Evolutionary conservation across 257 asterid genomes (phyloP).

Genomic region (Solanum ahanhuiri): DNA sequence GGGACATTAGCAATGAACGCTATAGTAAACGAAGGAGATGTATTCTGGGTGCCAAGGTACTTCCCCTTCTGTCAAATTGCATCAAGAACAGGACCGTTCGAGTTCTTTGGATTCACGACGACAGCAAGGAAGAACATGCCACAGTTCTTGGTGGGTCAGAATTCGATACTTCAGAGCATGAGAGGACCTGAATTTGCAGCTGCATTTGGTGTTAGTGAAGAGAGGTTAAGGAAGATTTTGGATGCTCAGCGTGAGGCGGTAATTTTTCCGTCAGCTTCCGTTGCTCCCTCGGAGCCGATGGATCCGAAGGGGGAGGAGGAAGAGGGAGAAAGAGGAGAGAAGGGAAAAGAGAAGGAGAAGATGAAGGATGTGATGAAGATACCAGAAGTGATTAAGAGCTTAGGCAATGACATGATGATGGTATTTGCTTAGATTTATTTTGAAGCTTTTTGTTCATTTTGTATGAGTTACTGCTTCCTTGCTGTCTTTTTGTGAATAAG

Average conservation of each 20-base stretch:
- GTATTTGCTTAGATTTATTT: conserved; percentile 13
- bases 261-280: conserved; percentile 41
- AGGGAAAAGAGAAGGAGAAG: neutral
- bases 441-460: neutral
- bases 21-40: conserved; percentile 56
- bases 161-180: conserved; percentile 43
- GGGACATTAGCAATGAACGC: conserved; percentile 86
- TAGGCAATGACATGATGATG: conserved; percentile 28
- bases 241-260: conserved; percentile 43
- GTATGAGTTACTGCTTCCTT: neutral
- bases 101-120: conserved; percentile 85
- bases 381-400: conserved; percentile 17
- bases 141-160: conserved; percentile 62
- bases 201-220: conserved; percentile 51
- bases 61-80: conserved; percentile 92
- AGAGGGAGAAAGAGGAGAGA: neutral
- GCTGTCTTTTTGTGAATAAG: neutral
- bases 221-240: conserved; percentile 25
- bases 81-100: conserved; percentile 58
- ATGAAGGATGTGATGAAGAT: neutral
- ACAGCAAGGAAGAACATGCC: conserved; percentile 61
- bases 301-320: neutral
- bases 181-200: conserved; percentile 64
- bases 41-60: conserved; percentile 69
- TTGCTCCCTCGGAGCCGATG: conserved; percentile 27